These are phyloP conservation scores for Sarocladiaceae sp. DNA, from an alignment of 2,329 filamentous ascomycete genomes.

Conservation along the genomic window DNA sequence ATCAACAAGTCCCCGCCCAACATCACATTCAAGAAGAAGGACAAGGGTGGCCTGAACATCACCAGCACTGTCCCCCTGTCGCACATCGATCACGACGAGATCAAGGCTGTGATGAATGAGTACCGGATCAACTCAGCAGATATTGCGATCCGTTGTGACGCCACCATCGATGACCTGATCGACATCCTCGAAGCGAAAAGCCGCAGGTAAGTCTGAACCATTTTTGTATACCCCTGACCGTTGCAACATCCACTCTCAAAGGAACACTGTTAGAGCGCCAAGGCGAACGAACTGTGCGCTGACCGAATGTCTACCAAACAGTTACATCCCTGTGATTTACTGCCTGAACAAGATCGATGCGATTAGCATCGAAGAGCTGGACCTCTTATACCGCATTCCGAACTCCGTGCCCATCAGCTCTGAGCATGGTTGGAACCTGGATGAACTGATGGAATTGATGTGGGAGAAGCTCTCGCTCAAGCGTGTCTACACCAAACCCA, in stretches of 20 bases:
- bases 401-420: constrained; percentile 97
- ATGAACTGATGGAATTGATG: constrained; percentile 96
- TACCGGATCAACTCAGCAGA: constrained; percentile 96
- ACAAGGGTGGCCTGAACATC: constrained; percentile 94
- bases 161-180: constrained; percentile 94
- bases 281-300: background rate
- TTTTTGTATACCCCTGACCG: background rate
- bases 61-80: constrained; percentile 90
- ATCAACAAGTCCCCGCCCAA: constrained; percentile 98
- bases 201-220: constrained; percentile 40
- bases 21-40: constrained; percentile 99
- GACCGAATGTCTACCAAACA: constrained; percentile 25
- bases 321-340: constrained; percentile 98
- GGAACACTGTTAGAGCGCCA: background rate
- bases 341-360: constrained; percentile 99
- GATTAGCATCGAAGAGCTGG: constrained; percentile 95
- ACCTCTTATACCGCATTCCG: constrained; percentile 92
- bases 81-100: constrained; percentile 93
- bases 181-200: constrained; percentile 93
- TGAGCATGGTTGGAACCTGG: constrained; percentile 96
- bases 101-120: constrained; percentile 96
- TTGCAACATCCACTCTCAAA: background rate
- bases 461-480: constrained; percentile 94
- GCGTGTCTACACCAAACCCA: constrained; percentile 96
- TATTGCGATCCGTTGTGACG: constrained; percentile 96